These are phyloP conservation scores for Cladosporium sp. DNA, from an alignment of 2,329 filamentous ascomycete genomes.

Conservation along the genomic window DNA sequence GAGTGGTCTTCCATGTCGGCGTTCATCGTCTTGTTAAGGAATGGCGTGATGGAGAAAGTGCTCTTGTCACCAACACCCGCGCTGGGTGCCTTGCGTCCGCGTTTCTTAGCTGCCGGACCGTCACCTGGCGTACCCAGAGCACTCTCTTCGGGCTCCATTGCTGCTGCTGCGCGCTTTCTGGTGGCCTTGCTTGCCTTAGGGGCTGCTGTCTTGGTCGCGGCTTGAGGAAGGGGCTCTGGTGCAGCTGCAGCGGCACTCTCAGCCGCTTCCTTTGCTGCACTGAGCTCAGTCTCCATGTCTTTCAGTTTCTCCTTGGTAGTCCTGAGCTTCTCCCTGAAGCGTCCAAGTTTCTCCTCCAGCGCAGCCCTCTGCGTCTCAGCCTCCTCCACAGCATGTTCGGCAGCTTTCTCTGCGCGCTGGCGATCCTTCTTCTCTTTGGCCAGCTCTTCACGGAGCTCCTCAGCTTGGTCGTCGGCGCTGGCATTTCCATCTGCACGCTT, in stretches of 20 bases:
- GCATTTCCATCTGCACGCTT: slow-evolving; percentile 38
- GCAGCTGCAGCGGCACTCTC: slow-evolving; percentile 28
- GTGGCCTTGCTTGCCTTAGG: slow-evolving; percentile 33
- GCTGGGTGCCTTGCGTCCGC: slow-evolving; percentile 45
- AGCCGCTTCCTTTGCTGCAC: slow-evolving; percentile 34
- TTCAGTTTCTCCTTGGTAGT: slow-evolving; percentile 68
- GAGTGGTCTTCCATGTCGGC: slow-evolving; percentile 35
- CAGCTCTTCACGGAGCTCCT: slow-evolving; percentile 46
- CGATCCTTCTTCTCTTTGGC: slow-evolving; percentile 46
- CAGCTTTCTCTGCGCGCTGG: slow-evolving; percentile 47
- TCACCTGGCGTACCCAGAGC: slow-evolving; percentile 45
- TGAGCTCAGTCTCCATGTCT: slow-evolving; percentile 49
- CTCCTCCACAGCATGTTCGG: slow-evolving; percentile 52
- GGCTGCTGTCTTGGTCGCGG: slow-evolving; percentile 31
- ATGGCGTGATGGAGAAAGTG: slow-evolving; percentile 87
- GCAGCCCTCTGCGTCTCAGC: slow-evolving; percentile 57
- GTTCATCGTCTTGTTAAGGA: slow-evolving; percentile 69
- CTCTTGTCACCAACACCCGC: slow-evolving; percentile 76
- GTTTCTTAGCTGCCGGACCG: slow-evolving; percentile 38
- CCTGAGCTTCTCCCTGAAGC: slow-evolving; percentile 63
- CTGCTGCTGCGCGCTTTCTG: slow-evolving; percentile 38
- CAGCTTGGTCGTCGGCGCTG: slow-evolving; percentile 36
- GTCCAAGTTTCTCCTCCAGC: slow-evolving; percentile 64
- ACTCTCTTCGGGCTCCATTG: slow-evolving; percentile 42
- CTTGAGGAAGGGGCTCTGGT: background rate